Evolutionary conservation across 2,329 filamentous ascomycete genomes (phyloP).

Genomic region (Penicillium glabrum): DNA sequence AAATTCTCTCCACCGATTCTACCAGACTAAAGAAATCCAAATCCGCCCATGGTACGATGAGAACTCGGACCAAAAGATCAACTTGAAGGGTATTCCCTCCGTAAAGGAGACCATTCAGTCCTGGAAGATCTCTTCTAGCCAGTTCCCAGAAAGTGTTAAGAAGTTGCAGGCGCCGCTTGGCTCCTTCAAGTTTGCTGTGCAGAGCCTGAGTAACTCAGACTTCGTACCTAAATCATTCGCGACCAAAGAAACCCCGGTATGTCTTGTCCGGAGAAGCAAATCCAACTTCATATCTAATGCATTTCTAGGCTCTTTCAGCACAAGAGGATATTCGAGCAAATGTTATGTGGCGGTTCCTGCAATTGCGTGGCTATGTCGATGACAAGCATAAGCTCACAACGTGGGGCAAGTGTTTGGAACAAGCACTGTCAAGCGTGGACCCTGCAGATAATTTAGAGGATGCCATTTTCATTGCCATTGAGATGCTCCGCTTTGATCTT

Average conservation of each 20-base stretch:
- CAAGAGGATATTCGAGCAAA: slow-evolving; percentile 73
- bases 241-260: slow-evolving; percentile 50
- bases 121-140: slow-evolving; percentile 70
- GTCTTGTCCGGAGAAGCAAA: slow-evolving; percentile 3
- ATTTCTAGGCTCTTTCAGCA: slow-evolving; percentile 53
- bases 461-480: slow-evolving; percentile 77
- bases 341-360: slow-evolving; percentile 83
- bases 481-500: slow-evolving; percentile 76
- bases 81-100: slow-evolving; percentile 57
- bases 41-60: slow-evolving; percentile 84
- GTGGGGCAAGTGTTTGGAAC: slow-evolving; percentile 79
- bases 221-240: slow-evolving; percentile 70
- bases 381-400: slow-evolving; percentile 73
- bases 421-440: slow-evolving; percentile 64
- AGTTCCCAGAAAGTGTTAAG: slow-evolving; percentile 46
- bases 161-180: slow-evolving; percentile 31
- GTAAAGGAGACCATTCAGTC: slow-evolving; percentile 55
- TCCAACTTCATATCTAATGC: not conserved
- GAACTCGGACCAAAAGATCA: slow-evolving; percentile 64
- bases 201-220: slow-evolving; percentile 66
- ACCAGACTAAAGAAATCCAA: slow-evolving; percentile 74
- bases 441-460: slow-evolving; percentile 66
- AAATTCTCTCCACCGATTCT: slow-evolving; percentile 77
- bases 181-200: slow-evolving; percentile 49
- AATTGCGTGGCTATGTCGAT: slow-evolving; percentile 82